phyloP scores from a whole-genome alignment of 176 grass and related monocot genomes.

The Avena insularis region DNA sequence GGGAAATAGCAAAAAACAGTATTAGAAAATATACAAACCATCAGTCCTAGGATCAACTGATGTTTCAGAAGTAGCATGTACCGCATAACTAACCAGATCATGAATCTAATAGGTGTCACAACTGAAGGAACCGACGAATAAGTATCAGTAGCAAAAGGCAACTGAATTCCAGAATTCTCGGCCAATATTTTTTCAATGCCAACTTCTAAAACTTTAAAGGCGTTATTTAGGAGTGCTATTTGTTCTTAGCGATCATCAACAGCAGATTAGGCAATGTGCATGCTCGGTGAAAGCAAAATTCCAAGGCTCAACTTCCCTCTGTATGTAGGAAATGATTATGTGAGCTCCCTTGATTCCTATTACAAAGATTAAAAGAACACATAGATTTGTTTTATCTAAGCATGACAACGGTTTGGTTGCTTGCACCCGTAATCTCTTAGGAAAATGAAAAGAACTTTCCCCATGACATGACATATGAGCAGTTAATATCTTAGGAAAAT shows the following conservation, averaged over 20 bases:
- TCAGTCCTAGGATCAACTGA: no score
- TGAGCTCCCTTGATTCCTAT: slow-evolving; percentile 33
- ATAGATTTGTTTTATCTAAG: background rate
- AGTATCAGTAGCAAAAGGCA: no score
- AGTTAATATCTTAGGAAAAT: background rate
- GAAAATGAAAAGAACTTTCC: background rate
- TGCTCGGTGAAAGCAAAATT: slow-evolving; percentile 66
- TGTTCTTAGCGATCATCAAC: slow-evolving; percentile 59
- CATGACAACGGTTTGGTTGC: background rate
- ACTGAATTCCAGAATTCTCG: slow-evolving; percentile 57
- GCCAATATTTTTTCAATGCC: slow-evolving; percentile 74
- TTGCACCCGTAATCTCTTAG: background rate
- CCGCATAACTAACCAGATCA: no score
- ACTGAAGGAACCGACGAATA: no score
- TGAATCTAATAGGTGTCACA: no score
- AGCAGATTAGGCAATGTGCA: slow-evolving; percentile 68
- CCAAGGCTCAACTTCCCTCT: slow-evolving; percentile 78
- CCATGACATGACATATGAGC: background rate
- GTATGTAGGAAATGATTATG: slow-evolving; percentile 43
- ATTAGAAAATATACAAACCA: no score
- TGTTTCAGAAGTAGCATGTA: no score
- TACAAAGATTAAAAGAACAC: background rate
- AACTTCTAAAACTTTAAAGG: slow-evolving; percentile 47
- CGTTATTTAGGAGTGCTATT: slow-evolving; percentile 56
- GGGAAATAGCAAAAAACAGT: no score